Conservation (phyloP, 495 filamentous ascomycete genomes). For the Cairneyella variabilis region DNA sequence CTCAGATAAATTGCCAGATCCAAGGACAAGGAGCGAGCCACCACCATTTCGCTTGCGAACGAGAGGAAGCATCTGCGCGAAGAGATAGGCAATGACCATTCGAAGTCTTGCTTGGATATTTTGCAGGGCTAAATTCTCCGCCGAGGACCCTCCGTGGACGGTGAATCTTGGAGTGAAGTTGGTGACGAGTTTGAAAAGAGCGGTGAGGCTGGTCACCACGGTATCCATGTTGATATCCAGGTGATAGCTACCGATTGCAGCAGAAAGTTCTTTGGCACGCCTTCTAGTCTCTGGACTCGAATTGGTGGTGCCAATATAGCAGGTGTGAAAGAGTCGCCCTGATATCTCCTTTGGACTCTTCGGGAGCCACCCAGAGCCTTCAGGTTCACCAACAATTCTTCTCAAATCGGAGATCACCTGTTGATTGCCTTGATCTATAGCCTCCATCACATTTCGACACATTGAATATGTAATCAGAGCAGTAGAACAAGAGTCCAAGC, state of each 20-base stretch:
- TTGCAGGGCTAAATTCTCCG: constrained; percentile 64
- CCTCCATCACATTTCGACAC: constrained; percentile 69
- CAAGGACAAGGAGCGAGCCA: constrained; percentile 62
- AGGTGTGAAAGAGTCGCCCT: constrained; percentile 62
- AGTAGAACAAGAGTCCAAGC: constrained; percentile 66
- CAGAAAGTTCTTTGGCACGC: constrained; percentile 63
- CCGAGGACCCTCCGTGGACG: constrained; percentile 56
- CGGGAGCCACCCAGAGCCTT: constrained; percentile 49
- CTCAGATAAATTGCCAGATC: constrained; percentile 54
- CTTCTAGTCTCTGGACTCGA: constrained; percentile 66
- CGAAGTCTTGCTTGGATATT: constrained; percentile 78
- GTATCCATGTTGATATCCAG: constrained; percentile 70
- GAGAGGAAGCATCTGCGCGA: constrained; percentile 64
- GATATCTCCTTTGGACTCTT: constrained; percentile 60
- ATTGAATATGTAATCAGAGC: constrained; percentile 71
- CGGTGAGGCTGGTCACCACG: constrained; percentile 34
- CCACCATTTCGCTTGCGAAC: constrained; percentile 40
- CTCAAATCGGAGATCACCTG: constrained; percentile 71
- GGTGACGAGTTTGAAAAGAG: constrained; percentile 30
- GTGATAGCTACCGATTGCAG: constrained; percentile 68
- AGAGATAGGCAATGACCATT: constrained; percentile 79
- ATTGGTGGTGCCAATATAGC: constrained; percentile 81
- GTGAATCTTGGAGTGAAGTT: constrained; percentile 63
- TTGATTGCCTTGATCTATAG: constrained; percentile 50
- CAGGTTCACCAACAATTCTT: constrained; percentile 54